Evolutionary conservation across 2,329 filamentous ascomycete genomes (phyloP).

Genomic region (Emmonsia crescens): DNA sequence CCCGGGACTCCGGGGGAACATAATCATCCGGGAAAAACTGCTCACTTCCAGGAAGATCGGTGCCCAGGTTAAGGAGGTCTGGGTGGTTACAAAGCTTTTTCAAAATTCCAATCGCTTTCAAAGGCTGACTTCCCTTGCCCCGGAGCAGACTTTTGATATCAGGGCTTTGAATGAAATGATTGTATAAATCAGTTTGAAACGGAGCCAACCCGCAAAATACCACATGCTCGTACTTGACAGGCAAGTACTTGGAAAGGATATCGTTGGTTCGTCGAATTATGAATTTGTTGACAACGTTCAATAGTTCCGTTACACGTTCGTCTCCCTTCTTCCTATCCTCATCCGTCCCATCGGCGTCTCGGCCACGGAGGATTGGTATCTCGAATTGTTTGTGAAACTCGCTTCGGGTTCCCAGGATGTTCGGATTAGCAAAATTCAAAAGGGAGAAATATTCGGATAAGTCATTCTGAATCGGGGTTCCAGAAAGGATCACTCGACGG

Average conservation of each 20-base stretch:
- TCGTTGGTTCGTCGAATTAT: conserved; percentile 97
- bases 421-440: conserved; percentile 92
- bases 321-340: conserved; percentile 73
- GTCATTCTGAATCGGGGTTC: conserved; percentile 96
- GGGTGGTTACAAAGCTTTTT: conserved; percentile 99
- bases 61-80: conserved; percentile 71
- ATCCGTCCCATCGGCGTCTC: conserved; percentile 82
- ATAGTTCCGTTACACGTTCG: conserved; percentile 68
- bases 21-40: conserved; percentile 73
- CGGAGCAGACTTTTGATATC: conserved; percentile 85
- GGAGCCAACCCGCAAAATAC: conserved; percentile 93
- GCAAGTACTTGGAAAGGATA: conserved; percentile 92
- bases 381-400: conserved; percentile 95
- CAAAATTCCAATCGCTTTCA: conserved; percentile 91
- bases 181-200: conserved; percentile 89
- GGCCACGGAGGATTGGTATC: conserved; percentile 78
- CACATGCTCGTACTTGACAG: conserved; percentile 97
- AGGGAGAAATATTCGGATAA: conserved; percentile 96
- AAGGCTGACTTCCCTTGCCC: conserved; percentile 87
- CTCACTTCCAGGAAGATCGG: conserved; percentile 81
- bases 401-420: conserved; percentile 72
- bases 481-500: conserved; percentile 85
- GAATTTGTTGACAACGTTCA: conserved; percentile 88
- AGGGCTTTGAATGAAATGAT: conserved; percentile 91
- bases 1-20: conserved; percentile 73